phyloP scores from a whole-genome alignment of 2,329 filamentous ascomycete genomes.

The Piedraia hortae region DNA sequence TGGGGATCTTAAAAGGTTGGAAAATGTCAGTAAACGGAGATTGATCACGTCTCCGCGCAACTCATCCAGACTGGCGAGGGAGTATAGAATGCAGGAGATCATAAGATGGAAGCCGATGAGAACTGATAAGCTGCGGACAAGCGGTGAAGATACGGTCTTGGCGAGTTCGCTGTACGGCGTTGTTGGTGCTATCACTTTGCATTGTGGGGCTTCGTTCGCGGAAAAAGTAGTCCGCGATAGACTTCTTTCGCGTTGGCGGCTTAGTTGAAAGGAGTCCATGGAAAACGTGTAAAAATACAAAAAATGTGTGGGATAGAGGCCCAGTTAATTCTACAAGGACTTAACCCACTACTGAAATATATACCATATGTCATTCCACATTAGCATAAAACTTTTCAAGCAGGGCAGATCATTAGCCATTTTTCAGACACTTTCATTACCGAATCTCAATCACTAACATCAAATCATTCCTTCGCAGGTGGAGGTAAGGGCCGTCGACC shows the following conservation, averaged over 20 bases:
- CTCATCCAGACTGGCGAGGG: constrained; percentile 37
- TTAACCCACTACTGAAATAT: too few species aligned
- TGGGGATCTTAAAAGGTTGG: constrained; percentile 40
- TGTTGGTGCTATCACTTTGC: constrained; percentile 66
- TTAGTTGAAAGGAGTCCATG: too few species aligned
- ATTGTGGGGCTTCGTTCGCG: constrained; percentile 56
- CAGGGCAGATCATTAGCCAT: too few species aligned
- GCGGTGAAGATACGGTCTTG: constrained; percentile 48
- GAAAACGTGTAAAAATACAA: too few species aligned
- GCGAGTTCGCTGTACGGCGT: constrained; percentile 60
- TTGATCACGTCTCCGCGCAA: constrained; percentile 35
- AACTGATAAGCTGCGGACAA: constrained; percentile 39
- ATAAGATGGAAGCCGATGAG: constrained; percentile 70
- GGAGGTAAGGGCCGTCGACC: too few species aligned
- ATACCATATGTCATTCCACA: too few species aligned
- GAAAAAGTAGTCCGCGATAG: constrained; percentile 42
- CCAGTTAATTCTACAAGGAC: too few species aligned
- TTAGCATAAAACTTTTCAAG: not conserved
- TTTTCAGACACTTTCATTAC: too few species aligned
- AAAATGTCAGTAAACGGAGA: constrained; percentile 39
- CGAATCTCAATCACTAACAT: not conserved
- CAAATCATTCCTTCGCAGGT: too few species aligned
- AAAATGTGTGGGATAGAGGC: too few species aligned
- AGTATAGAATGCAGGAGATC: constrained; percentile 45
- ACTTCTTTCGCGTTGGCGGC: too few species aligned